Conservation (phyloP, 1,284 basidiomycete genomes). For the Gastroboletus turbinatus region DNA sequence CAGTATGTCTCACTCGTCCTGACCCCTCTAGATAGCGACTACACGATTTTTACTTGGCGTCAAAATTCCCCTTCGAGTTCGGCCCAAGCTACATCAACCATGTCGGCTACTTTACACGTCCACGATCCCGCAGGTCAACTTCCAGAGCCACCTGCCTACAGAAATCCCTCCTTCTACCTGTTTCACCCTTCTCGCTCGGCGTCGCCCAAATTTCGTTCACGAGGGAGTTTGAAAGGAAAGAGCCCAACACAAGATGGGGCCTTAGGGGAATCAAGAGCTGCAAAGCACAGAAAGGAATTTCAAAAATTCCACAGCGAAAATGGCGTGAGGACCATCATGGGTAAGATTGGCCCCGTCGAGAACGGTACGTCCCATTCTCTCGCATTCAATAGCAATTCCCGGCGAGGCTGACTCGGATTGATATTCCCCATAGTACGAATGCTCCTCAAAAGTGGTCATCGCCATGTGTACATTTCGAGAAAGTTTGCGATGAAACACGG, state of each 20-base stretch:
- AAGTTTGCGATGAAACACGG: slow-evolving; percentile 89
- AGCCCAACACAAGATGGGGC: slow-evolving; percentile 12
- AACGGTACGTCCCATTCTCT: slow-evolving; percentile 55
- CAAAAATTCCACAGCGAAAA: slow-evolving; percentile 86
- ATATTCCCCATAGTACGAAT: slow-evolving; percentile 66
- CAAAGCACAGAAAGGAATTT: slow-evolving; percentile 74
- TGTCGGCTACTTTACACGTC: slow-evolving; percentile 59
- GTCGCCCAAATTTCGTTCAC: slow-evolving; percentile 23
- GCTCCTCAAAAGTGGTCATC: slow-evolving; percentile 91
- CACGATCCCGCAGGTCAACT: slow-evolving; percentile 60
- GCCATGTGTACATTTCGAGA: slow-evolving; percentile 93
- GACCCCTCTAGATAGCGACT: slow-evolving; percentile 62
- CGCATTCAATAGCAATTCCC: background rate
- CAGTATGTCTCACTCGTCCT: background rate
- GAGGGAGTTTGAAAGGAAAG: slow-evolving; percentile 42
- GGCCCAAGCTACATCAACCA: slow-evolving; percentile 9
- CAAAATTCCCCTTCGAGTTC: slow-evolving; percentile 40
- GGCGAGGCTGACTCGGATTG: slow-evolving; percentile 4
- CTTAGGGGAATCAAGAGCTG: slow-evolving; percentile 40
- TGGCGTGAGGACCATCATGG: slow-evolving; percentile 91
- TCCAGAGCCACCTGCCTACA: slow-evolving; percentile 59
- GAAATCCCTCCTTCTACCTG: slow-evolving; percentile 68
- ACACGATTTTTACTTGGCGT: slow-evolving; percentile 76
- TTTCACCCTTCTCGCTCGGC: slow-evolving; percentile 40
- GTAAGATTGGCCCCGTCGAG: slow-evolving; percentile 86